Conservation (phyloP, 441 rosid species). For the Populus trichocarpa region DNA sequence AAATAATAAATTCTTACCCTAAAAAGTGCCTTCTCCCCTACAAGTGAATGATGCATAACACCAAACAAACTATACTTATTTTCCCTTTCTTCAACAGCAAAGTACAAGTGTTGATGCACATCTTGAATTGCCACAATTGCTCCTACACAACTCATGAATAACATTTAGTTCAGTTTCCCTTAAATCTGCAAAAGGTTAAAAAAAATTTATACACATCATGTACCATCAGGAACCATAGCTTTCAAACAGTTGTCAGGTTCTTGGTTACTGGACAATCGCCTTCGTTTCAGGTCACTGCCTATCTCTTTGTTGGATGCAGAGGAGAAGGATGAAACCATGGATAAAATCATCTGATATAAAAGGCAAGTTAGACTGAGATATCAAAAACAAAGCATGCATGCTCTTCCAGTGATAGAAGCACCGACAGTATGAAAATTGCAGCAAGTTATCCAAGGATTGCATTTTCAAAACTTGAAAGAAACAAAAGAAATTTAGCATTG, state of each 20-base stretch:
- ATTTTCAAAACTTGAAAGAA: constrained; percentile 9
- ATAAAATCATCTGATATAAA: constrained; percentile 63
- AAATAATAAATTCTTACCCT: constrained; percentile 44
- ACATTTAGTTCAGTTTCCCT: constrained; percentile 24
- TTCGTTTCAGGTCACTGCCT: constrained; percentile 29
- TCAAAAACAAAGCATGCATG: constrained; percentile 15
- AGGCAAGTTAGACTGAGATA: constrained; percentile 28
- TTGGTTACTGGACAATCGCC: constrained; percentile 34
- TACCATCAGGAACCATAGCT: constrained; percentile 78
- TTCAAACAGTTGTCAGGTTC: constrained; percentile 45
- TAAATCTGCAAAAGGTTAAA: constrained; percentile 16
- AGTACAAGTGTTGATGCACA: constrained; percentile 78
- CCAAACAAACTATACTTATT: constrained; percentile 56
- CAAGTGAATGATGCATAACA: constrained; percentile 82
- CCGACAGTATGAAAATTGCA: neutral
- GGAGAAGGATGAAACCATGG: constrained; percentile 57
- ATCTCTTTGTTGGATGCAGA: constrained; percentile 37
- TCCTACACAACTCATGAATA: constrained; percentile 43
- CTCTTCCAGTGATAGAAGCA: constrained; percentile 7
- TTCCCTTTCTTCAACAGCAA: constrained; percentile 68
- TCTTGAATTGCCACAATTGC: constrained; percentile 90
- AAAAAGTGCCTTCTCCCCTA: constrained; percentile 84
- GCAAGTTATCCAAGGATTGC: neutral
- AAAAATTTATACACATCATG: constrained; percentile 10
- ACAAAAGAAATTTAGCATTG: constrained; percentile 19